Conservation (phyloP, 805 yeast genomes). For the Lachancea lanzarotensis region DNA sequence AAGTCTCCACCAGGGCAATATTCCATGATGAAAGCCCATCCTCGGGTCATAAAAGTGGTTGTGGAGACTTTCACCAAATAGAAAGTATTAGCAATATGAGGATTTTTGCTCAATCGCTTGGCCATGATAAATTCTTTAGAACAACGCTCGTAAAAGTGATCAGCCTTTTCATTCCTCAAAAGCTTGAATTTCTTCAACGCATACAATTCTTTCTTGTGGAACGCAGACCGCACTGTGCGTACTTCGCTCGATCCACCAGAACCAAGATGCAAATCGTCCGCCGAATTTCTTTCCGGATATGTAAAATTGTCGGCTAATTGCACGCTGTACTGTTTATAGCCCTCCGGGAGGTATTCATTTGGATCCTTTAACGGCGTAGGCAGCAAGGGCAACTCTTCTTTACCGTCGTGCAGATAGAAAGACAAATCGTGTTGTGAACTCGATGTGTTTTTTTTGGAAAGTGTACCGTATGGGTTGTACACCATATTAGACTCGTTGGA, state of each 20-base stretch:
- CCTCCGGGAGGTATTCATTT: slow-evolving; percentile 52
- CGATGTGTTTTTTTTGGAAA: slow-evolving; percentile 5
- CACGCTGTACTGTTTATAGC: slow-evolving; percentile 41
- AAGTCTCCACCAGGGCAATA: slow-evolving; percentile 57
- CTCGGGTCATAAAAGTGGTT: slow-evolving; percentile 46
- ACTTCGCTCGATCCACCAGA: slow-evolving; percentile 71
- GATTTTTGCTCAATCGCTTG: slow-evolving; percentile 44
- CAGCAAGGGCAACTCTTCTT: slow-evolving; percentile 43
- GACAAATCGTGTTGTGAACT: slow-evolving; percentile 19
- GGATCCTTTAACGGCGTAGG: slow-evolving; percentile 62
- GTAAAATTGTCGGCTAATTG: slow-evolving; percentile 52
- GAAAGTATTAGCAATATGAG: slow-evolving; percentile 54
- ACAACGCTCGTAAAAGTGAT: slow-evolving; percentile 59
- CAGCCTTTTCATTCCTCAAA: slow-evolving; percentile 55
- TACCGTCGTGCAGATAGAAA: slow-evolving; percentile 33
- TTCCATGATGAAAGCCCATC: slow-evolving; percentile 75
- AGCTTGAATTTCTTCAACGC: slow-evolving; percentile 63
- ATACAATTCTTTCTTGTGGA: slow-evolving; percentile 37
- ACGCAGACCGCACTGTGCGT: slow-evolving; percentile 38
- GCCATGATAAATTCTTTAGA: slow-evolving; percentile 59
- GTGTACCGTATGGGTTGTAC: slow-evolving; percentile 58
- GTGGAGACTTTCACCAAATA: slow-evolving; percentile 54
- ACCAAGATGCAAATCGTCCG: slow-evolving; percentile 48
- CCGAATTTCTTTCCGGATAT: slow-evolving; percentile 32
- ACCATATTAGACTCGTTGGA: slow-evolving; percentile 38